phyloP scores from a whole-genome alignment of 495 filamentous ascomycete species.

The Parachaetomium inaequale region DNA sequence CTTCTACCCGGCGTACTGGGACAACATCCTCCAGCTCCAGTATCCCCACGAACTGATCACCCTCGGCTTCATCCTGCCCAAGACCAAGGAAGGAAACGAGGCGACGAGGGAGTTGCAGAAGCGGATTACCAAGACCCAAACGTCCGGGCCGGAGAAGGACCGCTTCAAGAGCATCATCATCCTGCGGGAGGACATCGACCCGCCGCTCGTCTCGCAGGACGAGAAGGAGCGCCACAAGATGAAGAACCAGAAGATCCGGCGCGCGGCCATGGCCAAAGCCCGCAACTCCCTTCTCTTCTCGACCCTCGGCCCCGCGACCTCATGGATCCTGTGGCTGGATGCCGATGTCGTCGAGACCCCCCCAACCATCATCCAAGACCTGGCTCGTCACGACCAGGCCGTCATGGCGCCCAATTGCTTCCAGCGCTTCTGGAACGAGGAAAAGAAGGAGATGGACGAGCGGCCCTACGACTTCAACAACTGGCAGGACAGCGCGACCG shows the following conservation, averaged over 20 bases:
- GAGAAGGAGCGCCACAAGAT: conserved; percentile 89
- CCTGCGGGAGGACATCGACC: conserved; percentile 90
- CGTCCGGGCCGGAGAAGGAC: conserved; percentile 65
- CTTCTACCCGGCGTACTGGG: conserved; percentile 95
- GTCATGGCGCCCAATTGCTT: conserved; percentile 94
- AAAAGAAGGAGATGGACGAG: conserved; percentile 63
- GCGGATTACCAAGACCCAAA: conserved; percentile 78
- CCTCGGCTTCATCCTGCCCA: conserved; percentile 93
- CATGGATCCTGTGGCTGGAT: conserved; percentile 97
- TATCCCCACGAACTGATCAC: conserved; percentile 95
- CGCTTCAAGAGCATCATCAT: conserved; percentile 92
- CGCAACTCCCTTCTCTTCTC: conserved; percentile 94
- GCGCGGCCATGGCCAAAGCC: conserved; percentile 87
- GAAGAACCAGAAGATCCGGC: conserved; percentile 76
- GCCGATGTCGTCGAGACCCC: conserved; percentile 90
- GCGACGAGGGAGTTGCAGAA: conserved; percentile 79
- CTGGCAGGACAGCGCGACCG: conserved; percentile 83
- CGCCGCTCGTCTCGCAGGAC: conserved; percentile 71
- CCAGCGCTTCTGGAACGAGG: conserved; percentile 76
- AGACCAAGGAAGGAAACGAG: conserved; percentile 79
- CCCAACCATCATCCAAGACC: conserved; percentile 80
- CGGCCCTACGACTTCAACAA: conserved; percentile 96
- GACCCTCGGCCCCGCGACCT: conserved; percentile 88
- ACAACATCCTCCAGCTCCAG: conserved; percentile 76
- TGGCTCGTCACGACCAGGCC: conserved; percentile 78